A percentile compares a stretch with the other conserved stretches of the same genome.
These are phyloP conservation scores for Pichia sp. DNA, from an alignment of 1,139 yeast species.

Conservation along the genomic window DNA sequence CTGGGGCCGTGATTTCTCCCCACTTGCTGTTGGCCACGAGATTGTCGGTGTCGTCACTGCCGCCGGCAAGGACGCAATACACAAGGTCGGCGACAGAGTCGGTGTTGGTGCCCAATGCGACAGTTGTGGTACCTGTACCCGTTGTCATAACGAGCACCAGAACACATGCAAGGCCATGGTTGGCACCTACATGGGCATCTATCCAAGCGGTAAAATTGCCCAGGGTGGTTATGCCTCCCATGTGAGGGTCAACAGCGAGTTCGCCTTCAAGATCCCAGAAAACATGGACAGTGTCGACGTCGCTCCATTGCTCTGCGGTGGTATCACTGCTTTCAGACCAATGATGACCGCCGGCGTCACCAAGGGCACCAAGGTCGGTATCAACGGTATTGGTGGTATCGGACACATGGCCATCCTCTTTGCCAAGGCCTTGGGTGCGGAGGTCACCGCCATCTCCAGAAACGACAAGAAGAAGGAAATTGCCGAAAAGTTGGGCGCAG, in stretches of 20 bases:
- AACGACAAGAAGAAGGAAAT: constrained; percentile 43
- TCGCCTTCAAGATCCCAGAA: constrained; percentile 54
- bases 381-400: constrained; percentile 55
- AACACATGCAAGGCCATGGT: constrained; percentile 40
- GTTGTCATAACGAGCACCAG: constrained; percentile 43
- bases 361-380: constrained; percentile 42
- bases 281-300: constrained; percentile 40
- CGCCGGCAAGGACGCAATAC: constrained; percentile 38
- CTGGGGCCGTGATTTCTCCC: constrained; percentile 34
- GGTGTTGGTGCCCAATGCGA: constrained; percentile 57
- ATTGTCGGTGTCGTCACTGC: constrained; percentile 39
- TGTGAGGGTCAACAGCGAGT: constrained; percentile 46
- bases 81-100: constrained; percentile 53
- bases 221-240: constrained; percentile 63
- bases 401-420: constrained; percentile 55
- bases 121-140: constrained; percentile 44
- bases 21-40: constrained; percentile 43
- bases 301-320: constrained; percentile 65
- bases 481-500: constrained; percentile 49
- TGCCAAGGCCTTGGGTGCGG: constrained; percentile 54
- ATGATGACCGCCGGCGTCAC: constrained; percentile 39
- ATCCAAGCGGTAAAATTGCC: constrained; percentile 35
- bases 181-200: constrained; percentile 41
- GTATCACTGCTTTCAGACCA: constrained; percentile 57
- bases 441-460: constrained; percentile 54